Conservation (phyloP, 1,139 yeast genomes). For the Lipomyces yarrowii region DNA sequence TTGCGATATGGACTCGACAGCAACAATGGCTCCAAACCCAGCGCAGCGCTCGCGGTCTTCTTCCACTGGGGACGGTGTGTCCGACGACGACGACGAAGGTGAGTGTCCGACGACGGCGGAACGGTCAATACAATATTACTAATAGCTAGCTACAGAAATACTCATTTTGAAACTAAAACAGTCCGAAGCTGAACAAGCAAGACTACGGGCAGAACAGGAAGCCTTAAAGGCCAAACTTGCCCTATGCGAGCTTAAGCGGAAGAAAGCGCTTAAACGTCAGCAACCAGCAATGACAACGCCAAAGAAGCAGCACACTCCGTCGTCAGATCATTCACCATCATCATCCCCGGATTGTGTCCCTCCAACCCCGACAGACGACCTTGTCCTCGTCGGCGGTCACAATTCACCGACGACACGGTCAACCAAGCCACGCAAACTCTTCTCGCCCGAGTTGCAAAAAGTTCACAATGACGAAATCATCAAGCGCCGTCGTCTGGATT, state of each 20-base stretch:
- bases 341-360: background rate
- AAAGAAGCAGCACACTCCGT: background rate
- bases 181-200: conserved; percentile 10
- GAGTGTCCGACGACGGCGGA: background rate
- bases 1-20: background rate
- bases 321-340: background rate
- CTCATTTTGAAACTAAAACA: conserved; percentile 2
- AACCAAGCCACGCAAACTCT: background rate
- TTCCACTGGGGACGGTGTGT: background rate
- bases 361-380: background rate
- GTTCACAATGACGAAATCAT: conserved; percentile 10
- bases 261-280: background rate
- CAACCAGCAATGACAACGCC: background rate
- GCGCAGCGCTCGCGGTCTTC: background rate
- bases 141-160: background rate
- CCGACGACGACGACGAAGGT: background rate
- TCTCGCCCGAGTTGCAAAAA: conserved; percentile 10
- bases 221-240: conserved; percentile 19
- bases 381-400: background rate
- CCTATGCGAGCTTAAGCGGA: conserved; percentile 5
- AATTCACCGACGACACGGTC: background rate
- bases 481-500: conserved; percentile 14
- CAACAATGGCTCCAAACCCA: background rate
- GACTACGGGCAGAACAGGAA: conserved; percentile 15
- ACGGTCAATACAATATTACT: too few species aligned